Conservation (phyloP, 1,284 basidiomycete species). For the Boletus semigastroideus region DNA sequence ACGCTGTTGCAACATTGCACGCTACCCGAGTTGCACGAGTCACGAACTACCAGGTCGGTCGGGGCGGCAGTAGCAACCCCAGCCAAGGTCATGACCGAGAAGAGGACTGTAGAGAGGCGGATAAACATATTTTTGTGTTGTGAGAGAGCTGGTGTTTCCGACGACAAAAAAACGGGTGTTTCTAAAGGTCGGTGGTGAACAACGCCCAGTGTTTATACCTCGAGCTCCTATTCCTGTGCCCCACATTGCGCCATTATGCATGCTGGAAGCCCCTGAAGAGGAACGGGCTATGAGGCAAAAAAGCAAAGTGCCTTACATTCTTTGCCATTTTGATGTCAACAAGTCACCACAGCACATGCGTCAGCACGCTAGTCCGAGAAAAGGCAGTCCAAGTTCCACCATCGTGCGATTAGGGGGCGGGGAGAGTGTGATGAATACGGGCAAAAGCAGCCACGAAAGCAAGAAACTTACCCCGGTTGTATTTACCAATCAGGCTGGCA, state of each 20-base stretch:
- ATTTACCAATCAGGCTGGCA: too few species aligned
- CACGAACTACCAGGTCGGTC: conserved; percentile 1
- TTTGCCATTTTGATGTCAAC: not conserved
- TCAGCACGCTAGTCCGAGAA: not conserved
- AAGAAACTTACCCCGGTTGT: too few species aligned
- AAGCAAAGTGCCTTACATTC: not conserved
- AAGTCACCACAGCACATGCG: not conserved
- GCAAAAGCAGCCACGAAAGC: not conserved
- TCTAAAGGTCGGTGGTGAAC: not conserved
- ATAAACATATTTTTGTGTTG: conserved; percentile 13
- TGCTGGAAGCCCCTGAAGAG: not conserved
- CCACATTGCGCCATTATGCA: not conserved
- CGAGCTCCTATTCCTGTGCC: not conserved
- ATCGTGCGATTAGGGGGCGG: not conserved
- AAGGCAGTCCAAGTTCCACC: not conserved
- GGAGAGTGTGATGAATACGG: not conserved
- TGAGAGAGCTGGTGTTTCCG: not conserved
- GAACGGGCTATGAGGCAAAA: not conserved
- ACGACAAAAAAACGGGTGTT: not conserved
- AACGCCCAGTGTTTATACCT: not conserved
- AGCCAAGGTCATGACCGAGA: conserved; percentile 9
- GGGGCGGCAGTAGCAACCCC: conserved; percentile 11
- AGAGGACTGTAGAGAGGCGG: conserved; percentile 5
- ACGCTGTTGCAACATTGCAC: conserved; percentile 16
- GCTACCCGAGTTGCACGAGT: conserved; percentile 14